A percentile compares a stretch with the other conserved stretches of the same genome.
phyloP scores from a whole-genome alignment of 495 filamentous ascomycete species.

The Tricharina praecox region DNA sequence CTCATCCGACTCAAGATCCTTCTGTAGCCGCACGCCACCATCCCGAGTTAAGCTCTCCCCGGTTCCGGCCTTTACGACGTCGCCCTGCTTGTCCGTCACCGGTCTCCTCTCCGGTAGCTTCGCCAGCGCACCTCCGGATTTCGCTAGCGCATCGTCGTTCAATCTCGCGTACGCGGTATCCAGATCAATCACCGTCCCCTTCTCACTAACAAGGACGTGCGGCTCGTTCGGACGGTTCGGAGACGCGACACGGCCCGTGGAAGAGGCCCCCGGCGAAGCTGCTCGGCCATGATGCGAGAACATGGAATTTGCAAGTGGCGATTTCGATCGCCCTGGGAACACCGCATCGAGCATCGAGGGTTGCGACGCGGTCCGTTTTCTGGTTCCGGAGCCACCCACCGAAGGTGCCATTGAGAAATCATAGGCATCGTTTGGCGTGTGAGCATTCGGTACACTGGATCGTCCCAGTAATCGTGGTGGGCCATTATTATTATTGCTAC shows the following conservation, averaged over 20 bases:
- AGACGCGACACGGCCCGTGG: constrained; percentile 16
- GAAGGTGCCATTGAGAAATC: constrained; percentile 21
- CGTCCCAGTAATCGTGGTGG: constrained; percentile 19
- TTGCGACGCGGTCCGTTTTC: constrained; percentile 7
- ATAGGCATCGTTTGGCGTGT: constrained; percentile 20
- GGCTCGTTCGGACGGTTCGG: constrained; percentile 6
- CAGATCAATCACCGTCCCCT: constrained; percentile 16
- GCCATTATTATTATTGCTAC: constrained; percentile 8
- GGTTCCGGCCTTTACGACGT: constrained; percentile 17
- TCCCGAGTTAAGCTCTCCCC: constrained; percentile 28
- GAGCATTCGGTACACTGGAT: constrained; percentile 3
- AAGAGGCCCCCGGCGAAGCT: constrained; percentile 15
- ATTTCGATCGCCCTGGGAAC: constrained; percentile 5
- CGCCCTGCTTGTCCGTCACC: constrained; percentile 19
- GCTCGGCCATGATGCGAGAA: constrained; percentile 10
- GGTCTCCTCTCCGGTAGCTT: constrained; percentile 26
- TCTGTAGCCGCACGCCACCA: constrained; percentile 43
- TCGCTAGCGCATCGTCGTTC: constrained; percentile 20
- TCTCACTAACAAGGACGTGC: constrained; percentile 10
- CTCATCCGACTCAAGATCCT: constrained; percentile 50
- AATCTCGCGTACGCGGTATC: constrained; percentile 21
- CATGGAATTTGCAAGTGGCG: neutral
- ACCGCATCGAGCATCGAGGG: constrained; percentile 6
- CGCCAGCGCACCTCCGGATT: constrained; percentile 21
- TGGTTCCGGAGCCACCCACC: constrained; percentile 2